These are phyloP conservation scores for Polytrichum formosum DNA, from an alignment of 225 moss, liverwort and hornwort species.

Conservation along the genomic window DNA sequence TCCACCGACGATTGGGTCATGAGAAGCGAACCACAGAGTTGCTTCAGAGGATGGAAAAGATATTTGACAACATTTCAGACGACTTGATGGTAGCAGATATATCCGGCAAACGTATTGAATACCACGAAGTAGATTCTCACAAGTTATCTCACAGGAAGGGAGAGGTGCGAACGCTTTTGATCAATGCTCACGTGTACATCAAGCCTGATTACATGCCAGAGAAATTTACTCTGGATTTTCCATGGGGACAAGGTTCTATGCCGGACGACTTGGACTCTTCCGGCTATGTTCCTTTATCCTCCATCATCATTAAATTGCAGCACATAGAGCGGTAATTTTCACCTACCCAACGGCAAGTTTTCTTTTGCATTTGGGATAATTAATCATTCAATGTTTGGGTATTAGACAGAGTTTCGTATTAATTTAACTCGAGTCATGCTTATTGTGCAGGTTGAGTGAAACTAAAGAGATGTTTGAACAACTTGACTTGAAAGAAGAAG, in stretches of 20 bases:
- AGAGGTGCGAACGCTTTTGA: not conserved
- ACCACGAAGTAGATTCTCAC: not conserved
- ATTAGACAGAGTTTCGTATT: too few species aligned
- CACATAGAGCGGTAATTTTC: too few species aligned
- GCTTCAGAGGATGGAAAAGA: not conserved
- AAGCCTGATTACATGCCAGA: too few species aligned
- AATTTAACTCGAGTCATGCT: not conserved
- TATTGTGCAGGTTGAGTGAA: slow-evolving; percentile 11
- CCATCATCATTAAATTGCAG: too few species aligned
- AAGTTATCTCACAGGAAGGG: not conserved
- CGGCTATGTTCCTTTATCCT: too few species aligned
- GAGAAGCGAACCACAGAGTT: not conserved
- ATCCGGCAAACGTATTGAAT: not conserved
- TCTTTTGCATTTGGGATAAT: too few species aligned
- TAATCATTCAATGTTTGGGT: too few species aligned
- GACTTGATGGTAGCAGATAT: not conserved
- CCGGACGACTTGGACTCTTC: too few species aligned
- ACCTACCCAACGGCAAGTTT: too few species aligned
- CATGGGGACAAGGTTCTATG: too few species aligned
- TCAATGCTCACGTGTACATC: too few species aligned
- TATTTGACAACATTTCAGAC: not conserved
- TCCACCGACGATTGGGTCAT: slow-evolving; percentile 4
- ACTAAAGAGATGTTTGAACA: slow-evolving; percentile 3
- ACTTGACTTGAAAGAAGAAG: not conserved
- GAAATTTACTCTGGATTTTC: too few species aligned